Percentiles rank a stretch among this genome's conserved stretches.
Conservation (phyloP, 2,329 filamentous ascomycete genomes). For the Diaporthe eres region DNA sequence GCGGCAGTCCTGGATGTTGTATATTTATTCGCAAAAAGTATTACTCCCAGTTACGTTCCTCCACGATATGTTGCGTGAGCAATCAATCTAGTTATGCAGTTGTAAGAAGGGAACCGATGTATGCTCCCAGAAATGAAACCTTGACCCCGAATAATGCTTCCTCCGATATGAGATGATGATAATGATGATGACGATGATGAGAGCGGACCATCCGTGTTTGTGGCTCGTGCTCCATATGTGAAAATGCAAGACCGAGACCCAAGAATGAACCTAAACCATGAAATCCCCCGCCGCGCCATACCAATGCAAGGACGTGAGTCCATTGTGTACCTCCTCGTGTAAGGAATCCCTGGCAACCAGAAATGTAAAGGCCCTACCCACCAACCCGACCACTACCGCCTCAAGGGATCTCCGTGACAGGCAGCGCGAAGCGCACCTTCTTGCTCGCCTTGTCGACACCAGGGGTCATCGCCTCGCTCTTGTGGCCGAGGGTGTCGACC, state of each 20-base stretch:
- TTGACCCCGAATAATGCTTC: constrained; percentile 18
- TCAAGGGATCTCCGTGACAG: constrained; percentile 51
- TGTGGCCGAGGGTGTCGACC: constrained; percentile 49
- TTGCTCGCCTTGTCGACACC: constrained; percentile 65
- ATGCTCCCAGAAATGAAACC: constrained; percentile 9
- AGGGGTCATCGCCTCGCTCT: constrained; percentile 46
- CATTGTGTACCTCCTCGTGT: not conserved
- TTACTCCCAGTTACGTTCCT: constrained; percentile 2
- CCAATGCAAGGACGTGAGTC: constrained; percentile 33
- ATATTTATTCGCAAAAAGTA: not conserved
- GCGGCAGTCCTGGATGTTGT: not conserved
- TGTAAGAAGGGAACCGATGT: constrained; percentile 1
- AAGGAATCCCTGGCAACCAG: not conserved
- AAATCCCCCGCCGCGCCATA: not conserved
- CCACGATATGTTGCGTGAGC: constrained; percentile 36
- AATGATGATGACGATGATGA: constrained; percentile 1
- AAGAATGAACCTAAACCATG: not conserved
- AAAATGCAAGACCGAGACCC: constrained; percentile 24
- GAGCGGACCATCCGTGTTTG: not conserved
- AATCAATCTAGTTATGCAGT: constrained; percentile 35
- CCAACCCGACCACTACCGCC: not conserved
- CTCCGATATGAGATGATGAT: not conserved
- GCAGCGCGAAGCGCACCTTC: constrained; percentile 69
- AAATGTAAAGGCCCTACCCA: not conserved
- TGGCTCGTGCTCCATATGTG: not conserved